phyloP scores from a whole-genome alignment of 2,329 filamentous ascomycete genomes.

The Aspergillus amoenus region DNA sequence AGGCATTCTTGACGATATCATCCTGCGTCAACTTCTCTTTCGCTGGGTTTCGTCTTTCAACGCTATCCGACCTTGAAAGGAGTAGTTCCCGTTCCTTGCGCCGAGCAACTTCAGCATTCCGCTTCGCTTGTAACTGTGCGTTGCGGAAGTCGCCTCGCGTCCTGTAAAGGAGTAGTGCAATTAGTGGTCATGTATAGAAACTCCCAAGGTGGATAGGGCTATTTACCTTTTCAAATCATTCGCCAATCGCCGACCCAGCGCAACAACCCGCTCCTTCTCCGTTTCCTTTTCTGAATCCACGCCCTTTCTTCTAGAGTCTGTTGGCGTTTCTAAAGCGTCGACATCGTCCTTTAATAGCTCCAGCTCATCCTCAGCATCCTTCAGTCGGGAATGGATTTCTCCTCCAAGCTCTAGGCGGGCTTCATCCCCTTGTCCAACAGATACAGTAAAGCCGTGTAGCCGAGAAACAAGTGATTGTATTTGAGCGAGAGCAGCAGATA shows the following conservation, averaged over 20 bases:
- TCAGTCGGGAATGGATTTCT: constrained; percentile 77
- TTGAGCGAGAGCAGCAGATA: constrained; percentile 55
- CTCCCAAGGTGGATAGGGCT: background rate
- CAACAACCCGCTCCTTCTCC: constrained; percentile 65
- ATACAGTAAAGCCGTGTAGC: constrained; percentile 61
- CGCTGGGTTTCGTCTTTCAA: constrained; percentile 27
- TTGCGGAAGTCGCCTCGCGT: constrained; percentile 71
- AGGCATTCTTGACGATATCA: constrained; percentile 71
- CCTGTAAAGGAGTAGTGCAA: constrained; percentile 30
- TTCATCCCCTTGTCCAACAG: constrained; percentile 63
- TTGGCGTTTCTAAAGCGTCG: constrained; percentile 61
- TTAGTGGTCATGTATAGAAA: constrained; percentile 10
- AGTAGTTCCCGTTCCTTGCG: constrained; percentile 74
- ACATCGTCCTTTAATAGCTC: constrained; percentile 78
- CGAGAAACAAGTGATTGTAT: constrained; percentile 57
- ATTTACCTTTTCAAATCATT: constrained; percentile 69
- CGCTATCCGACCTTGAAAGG: constrained; percentile 54
- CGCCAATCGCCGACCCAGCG: constrained; percentile 65
- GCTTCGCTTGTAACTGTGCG: constrained; percentile 77
- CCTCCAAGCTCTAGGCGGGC: constrained; percentile 69
- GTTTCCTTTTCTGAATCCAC: constrained; percentile 55
- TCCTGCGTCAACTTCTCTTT: constrained; percentile 63
- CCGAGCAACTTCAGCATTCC: constrained; percentile 70
- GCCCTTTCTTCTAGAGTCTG: constrained; percentile 33
- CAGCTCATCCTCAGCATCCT: constrained; percentile 78